These are phyloP conservation scores for Ustilago cynodontis DNA, from an alignment of 1,284 basidiomycete genomes.

Conservation along the genomic window DNA sequence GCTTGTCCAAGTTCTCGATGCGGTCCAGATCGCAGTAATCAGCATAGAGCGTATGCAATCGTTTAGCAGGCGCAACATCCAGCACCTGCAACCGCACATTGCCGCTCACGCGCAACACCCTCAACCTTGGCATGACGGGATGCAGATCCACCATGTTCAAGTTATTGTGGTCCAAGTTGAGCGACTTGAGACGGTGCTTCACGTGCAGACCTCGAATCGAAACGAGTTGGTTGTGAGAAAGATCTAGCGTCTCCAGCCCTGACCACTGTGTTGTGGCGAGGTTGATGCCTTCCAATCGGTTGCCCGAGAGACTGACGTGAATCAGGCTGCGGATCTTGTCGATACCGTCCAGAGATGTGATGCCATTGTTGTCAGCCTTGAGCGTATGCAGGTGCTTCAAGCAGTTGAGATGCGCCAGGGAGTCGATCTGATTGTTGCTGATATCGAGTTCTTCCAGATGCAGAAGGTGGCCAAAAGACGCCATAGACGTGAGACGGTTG, in stretches of 20 bases:
- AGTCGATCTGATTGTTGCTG: conserved; percentile 88
- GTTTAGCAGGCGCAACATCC: conserved; percentile 78
- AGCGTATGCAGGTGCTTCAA: conserved; percentile 83
- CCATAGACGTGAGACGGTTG: conserved; percentile 81
- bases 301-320: conserved; percentile 85
- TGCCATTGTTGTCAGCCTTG: conserved; percentile 85
- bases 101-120: conserved; percentile 86
- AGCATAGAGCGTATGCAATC: conserved; percentile 88
- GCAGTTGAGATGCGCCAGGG: conserved; percentile 49
- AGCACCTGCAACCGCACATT: conserved; percentile 79
- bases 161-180: conserved; percentile 85
- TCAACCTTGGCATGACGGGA: conserved; percentile 68
- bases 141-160: conserved; percentile 74
- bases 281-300: conserved; percentile 79
- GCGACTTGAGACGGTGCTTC: conserved; percentile 76
- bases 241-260: conserved; percentile 81
- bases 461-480: conserved; percentile 86
- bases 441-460: conserved; percentile 91
- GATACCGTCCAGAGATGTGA: conserved; percentile 82
- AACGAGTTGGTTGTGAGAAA: conserved; percentile 81
- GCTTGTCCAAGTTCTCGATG: conserved; percentile 72
- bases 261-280: conserved; percentile 51
- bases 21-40: conserved; percentile 83
- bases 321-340: conserved; percentile 76
- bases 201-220: conserved; percentile 43